Evolutionary conservation across 345 rosid species (phyloP).

Genomic region (Rhizophora mangle): DNA sequence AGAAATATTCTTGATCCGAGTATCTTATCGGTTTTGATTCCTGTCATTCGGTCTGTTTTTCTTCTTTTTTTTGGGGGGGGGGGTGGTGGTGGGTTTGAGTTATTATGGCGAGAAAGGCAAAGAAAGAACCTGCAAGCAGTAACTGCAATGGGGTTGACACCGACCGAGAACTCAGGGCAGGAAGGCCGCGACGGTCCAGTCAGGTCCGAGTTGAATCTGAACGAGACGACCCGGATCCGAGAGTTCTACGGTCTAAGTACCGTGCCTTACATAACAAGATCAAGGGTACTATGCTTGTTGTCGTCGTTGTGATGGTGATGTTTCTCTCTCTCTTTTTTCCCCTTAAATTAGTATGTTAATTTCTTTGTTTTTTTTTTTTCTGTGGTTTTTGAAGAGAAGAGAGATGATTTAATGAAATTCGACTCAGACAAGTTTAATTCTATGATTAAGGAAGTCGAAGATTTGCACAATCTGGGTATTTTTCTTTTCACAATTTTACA

Average conservation of each 20-base stretch:
- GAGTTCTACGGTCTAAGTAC: constrained; percentile 73
- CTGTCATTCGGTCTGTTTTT: neutral
- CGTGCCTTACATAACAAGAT: constrained; percentile 51
- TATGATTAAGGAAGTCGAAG: constrained; percentile 60
- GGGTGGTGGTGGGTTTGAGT: neutral
- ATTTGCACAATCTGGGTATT: constrained; percentile 60
- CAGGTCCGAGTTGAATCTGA: constrained; percentile 5
- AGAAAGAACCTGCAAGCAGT: constrained; percentile 9
- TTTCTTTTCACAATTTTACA: neutral
- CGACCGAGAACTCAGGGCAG: constrained; percentile 14
- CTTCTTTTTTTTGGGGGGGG: too few relatives aligned
- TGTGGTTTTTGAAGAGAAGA: constrained; percentile 41
- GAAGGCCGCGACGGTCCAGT: constrained; percentile 20
- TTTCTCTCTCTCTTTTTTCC: neutral
- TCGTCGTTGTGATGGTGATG: neutral
- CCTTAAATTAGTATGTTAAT: too few relatives aligned
- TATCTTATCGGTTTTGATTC: neutral
- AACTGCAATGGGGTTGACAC: neutral
- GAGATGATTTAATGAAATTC: constrained; percentile 57
- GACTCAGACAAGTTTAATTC: constrained; percentile 60
- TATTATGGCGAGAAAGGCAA: constrained; percentile 15
- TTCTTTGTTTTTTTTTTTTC: neutral
- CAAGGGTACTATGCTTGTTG: constrained; percentile 35
- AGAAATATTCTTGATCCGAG: too few relatives aligned
- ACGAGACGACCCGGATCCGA: constrained; percentile 35